A percentile compares a stretch with the other conserved stretches of the same genome.
phyloP scores from a whole-genome alignment of 2,329 filamentous ascomycete genomes.

The Aspergillus neotritici region DNA sequence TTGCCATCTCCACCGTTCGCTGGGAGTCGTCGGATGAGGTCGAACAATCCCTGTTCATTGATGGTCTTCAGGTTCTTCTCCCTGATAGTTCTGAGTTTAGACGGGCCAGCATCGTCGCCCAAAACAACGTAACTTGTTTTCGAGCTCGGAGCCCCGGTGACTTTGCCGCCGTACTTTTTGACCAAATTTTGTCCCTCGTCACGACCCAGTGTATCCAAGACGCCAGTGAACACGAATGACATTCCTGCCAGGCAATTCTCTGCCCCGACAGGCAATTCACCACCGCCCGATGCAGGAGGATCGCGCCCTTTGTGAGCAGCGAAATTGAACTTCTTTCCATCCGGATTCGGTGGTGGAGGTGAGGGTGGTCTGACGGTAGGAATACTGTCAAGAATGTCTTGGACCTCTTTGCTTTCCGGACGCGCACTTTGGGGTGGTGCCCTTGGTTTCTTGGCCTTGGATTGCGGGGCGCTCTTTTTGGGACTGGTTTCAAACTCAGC shows the following conservation, averaged over 20 bases:
- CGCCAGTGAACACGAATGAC: constrained; percentile 90
- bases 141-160: constrained; percentile 75
- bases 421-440: constrained; percentile 59
- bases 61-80: constrained; percentile 81
- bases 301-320: constrained; percentile 56
- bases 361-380: constrained; percentile 76
- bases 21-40: constrained; percentile 73
- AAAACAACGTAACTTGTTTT: constrained; percentile 94
- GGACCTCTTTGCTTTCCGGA: constrained; percentile 64
- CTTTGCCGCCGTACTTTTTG: constrained; percentile 90
- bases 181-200: constrained; percentile 82
- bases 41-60: constrained; percentile 85
- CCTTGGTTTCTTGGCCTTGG: constrained; percentile 47
- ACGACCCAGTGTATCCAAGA: constrained; percentile 71
- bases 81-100: constrained; percentile 81
- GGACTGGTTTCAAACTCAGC: constrained; percentile 55
- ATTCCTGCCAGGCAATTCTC: constrained; percentile 87
- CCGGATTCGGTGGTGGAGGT: constrained; percentile 66
- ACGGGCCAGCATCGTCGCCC: constrained; percentile 84
- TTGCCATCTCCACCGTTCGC: constrained; percentile 83
- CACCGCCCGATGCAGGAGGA: constrained; percentile 57
- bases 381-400: constrained; percentile 83
- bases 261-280: constrained; percentile 72
- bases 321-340: constrained; percentile 73
- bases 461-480: constrained; percentile 47